Evolutionary conservation across 148 eudicot genomes (phyloP).

Genomic region (Cornus suecica): DNA sequence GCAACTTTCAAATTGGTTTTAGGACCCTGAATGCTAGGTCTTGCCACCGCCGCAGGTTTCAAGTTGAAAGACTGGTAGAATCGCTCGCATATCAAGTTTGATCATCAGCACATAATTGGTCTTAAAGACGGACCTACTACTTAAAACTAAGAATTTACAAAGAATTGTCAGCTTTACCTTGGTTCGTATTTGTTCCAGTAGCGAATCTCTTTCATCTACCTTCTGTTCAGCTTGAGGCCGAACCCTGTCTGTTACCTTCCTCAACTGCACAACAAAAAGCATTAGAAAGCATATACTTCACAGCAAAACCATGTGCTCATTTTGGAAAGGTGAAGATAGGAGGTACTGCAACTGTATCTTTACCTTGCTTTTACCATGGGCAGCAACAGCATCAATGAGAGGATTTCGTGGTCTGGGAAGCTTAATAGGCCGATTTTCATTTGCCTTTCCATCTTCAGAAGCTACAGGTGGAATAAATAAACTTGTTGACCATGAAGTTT

Average conservation of each 20-base stretch:
- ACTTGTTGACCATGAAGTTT: conserved; percentile 30
- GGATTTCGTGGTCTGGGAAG: conserved; percentile 81
- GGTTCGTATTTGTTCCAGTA: conserved; percentile 78
- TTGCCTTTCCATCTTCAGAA: conserved; percentile 33
- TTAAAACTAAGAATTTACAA: not conserved
- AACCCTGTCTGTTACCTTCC: conserved; percentile 57
- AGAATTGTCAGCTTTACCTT: conserved; percentile 45
- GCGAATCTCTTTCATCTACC: conserved; percentile 64
- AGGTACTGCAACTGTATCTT: not conserved
- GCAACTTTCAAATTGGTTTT: conserved; percentile 85
- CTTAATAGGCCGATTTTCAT: conserved; percentile 54
- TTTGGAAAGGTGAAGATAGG: not conserved
- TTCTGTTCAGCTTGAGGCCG: conserved; percentile 37
- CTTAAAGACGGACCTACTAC: too few species aligned
- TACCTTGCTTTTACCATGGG: conserved; percentile 95
- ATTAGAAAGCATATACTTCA: not conserved
- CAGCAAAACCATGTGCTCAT: not conserved
- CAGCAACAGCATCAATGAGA: conserved; percentile 77
- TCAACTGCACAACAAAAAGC: conserved; percentile 33
- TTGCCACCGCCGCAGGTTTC: conserved; percentile 64
- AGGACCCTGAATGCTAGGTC: conserved; percentile 89
- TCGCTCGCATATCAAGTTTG: conserved; percentile 7
- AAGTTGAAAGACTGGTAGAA: conserved; percentile 61
- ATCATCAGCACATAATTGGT: conserved; percentile 1
- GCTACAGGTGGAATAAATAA: conserved; percentile 22